Base-by-base conservation (phyloP, 805 yeast genomes). In the Metschnikowia lunata region DNA sequence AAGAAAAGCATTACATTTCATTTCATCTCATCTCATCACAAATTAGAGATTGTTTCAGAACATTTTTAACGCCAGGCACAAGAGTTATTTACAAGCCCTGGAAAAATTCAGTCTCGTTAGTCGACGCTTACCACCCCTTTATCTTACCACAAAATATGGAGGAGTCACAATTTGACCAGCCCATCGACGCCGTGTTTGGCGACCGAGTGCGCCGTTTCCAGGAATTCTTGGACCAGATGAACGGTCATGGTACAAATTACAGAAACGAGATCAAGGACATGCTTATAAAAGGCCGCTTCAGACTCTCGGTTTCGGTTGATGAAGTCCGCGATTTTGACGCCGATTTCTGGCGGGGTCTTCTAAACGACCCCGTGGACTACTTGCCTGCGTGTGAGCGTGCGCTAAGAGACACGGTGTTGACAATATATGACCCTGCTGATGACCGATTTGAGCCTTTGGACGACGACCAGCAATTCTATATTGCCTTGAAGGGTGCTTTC, bases 331-430 rank as follows among this genome's bases (percentile, higher is more conserved):
- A 83, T 40, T 90, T 85, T 59, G 95, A 90, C 65, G 69, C 78
- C 41, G 80, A 76, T 1, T 79, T 82, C 52, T 93, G 97, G 85
- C 61, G 63, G 2, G 95, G 98, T 3, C 58, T 89, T 8, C 66
- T 93, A 42, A 71, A 78, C 43, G 69, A 69, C 15, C 99, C 99
- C 0, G 81, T 95, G 1, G 96, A 88, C 43, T 90, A 63, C 55
- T 69, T 91, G 27, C 97, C 97, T 6, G 88, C 98, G 7, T 83
- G 90, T 43, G 95, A 90, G 60, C 74, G 83, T 44, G 97, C 97
- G 1, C 69, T 93, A 34, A 75, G 85, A 46, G 96, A 88, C 48
- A 76, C 89, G 10, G 88, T 90, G 9, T 65, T 78, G 59, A 80
- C 90, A 0, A 74, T 88, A 26, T 80, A 83, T 56, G 88, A 84